phyloP scores from a whole-genome alignment of 106 monocot genomes.

The Dioscorea alata region DNA sequence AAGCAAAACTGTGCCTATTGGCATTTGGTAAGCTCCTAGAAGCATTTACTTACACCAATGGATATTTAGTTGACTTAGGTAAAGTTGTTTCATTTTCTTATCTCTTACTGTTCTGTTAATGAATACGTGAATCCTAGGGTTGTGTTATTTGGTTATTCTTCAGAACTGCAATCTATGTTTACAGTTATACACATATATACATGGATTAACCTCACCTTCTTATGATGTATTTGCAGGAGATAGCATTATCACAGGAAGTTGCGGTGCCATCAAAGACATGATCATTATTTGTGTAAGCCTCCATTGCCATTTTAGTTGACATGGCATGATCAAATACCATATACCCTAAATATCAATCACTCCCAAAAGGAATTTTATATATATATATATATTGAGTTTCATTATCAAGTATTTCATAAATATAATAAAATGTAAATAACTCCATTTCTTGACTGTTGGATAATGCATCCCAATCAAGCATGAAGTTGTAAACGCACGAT shows the following conservation, averaged over 20 bases:
- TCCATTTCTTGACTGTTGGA: too few species aligned
- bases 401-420: too few species aligned
- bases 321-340: too few species aligned
- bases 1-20: not conserved
- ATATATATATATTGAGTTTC: too few species aligned
- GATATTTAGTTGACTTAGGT: not conserved
- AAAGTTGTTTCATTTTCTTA: not conserved
- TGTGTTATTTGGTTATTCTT: not conserved
- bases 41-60: not conserved
- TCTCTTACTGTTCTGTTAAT: not conserved
- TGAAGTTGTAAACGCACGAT: too few species aligned
- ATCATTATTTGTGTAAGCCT: not conserved
- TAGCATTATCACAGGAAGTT: slow-evolving; percentile 10
- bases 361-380: too few species aligned
- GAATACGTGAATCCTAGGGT: not conserved
- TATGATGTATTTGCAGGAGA: slow-evolving; percentile 21
- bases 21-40: not conserved
- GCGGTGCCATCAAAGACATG: not conserved
- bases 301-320: too few species aligned
- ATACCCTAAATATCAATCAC: too few species aligned
- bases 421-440: too few species aligned
- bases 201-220: not conserved
- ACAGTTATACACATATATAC: not conserved
- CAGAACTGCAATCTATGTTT: too few species aligned
- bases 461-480: too few species aligned